Evolutionary conservation across 148 eudicot species (phyloP).

Genomic region (Talinum fruticosum): DNA sequence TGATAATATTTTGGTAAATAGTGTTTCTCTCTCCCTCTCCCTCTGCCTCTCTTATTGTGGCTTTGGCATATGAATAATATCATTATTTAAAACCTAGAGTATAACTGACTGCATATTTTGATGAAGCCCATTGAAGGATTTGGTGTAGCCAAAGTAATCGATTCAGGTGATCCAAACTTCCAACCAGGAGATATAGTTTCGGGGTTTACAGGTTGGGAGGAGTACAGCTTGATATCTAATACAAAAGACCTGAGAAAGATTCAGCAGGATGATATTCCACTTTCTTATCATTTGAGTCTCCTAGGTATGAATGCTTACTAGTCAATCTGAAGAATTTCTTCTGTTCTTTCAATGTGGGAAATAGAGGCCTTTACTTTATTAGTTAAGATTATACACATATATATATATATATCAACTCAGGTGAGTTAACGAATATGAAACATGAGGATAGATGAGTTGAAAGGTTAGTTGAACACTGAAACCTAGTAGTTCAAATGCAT

Average conservation of each 20-base stretch:
- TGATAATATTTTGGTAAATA: not conserved
- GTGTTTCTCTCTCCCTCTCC: not conserved
- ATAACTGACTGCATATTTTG: constrained; percentile 13
- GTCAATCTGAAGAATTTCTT: not conserved
- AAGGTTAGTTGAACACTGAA: not conserved
- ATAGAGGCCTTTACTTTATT: too few species aligned
- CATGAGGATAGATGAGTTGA: not conserved
- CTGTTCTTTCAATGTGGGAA: not conserved
- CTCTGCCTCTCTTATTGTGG: not conserved
- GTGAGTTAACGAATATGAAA: not conserved
- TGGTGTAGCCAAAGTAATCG: constrained; percentile 68
- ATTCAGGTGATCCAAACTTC: constrained; percentile 70
- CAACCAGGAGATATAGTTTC: constrained; percentile 67
- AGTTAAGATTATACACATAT: too few species aligned
- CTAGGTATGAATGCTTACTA: constrained; percentile 48
- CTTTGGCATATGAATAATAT: not conserved
- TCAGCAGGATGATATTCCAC: constrained; percentile 65
- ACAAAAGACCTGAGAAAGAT: constrained; percentile 52
- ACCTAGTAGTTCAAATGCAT: not conserved
- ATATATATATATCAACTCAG: not conserved
- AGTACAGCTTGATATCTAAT: constrained; percentile 61
- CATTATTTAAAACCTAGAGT: not conserved
- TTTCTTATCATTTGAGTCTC: constrained; percentile 82
- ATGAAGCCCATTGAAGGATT: constrained; percentile 78
- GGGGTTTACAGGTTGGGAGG: constrained; percentile 85